Conservation (phyloP, 106 monocot species). For the Ottelia alismoides region DNA sequence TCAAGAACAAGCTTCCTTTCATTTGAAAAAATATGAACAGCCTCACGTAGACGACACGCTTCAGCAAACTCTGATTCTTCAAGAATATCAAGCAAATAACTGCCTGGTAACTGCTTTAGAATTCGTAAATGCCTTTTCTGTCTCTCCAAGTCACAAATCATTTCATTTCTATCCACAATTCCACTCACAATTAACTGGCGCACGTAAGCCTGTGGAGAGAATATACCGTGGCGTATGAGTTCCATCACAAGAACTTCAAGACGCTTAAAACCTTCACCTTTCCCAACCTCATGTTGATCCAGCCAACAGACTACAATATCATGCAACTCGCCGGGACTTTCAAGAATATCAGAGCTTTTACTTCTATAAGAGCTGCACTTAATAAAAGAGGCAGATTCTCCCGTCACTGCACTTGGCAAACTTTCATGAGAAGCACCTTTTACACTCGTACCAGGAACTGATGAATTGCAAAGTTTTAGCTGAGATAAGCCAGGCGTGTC, state of each 20-base stretch:
- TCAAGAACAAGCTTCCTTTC: constrained; percentile 74
- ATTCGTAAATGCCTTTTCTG: constrained; percentile 63
- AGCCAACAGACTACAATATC: constrained; percentile 95
- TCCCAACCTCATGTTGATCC: constrained; percentile 77
- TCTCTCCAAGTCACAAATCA: constrained; percentile 33
- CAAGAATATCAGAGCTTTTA: constrained; percentile 27
- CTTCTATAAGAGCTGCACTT: constrained; percentile 17
- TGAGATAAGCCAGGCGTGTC: constrained; percentile 20
- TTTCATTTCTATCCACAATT: constrained; percentile 60
- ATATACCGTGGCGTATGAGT: constrained; percentile 73
- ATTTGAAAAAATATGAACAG: constrained; percentile 49
- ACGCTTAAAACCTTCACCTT: constrained; percentile 52
- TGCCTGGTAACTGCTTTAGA: constrained; percentile 77
- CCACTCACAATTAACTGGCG: constrained; percentile 94
- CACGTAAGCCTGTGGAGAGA: constrained; percentile 86
- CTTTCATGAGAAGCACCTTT: constrained; percentile 31
- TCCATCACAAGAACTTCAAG: constrained; percentile 70
- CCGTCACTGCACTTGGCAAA: constrained; percentile 15
- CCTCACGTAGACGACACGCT: constrained; percentile 25
- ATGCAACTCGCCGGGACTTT: constrained; percentile 85
- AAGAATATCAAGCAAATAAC: constrained; percentile 60
- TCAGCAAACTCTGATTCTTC: constrained; percentile 59
- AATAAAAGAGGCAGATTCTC: constrained; percentile 17
- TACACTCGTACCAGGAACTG: constrained; percentile 4
- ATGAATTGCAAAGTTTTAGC: constrained; percentile 9